phyloP scores from a whole-genome alignment of 2,329 filamentous ascomycete genomes.

The Coniochaeta ligniaria region DNA sequence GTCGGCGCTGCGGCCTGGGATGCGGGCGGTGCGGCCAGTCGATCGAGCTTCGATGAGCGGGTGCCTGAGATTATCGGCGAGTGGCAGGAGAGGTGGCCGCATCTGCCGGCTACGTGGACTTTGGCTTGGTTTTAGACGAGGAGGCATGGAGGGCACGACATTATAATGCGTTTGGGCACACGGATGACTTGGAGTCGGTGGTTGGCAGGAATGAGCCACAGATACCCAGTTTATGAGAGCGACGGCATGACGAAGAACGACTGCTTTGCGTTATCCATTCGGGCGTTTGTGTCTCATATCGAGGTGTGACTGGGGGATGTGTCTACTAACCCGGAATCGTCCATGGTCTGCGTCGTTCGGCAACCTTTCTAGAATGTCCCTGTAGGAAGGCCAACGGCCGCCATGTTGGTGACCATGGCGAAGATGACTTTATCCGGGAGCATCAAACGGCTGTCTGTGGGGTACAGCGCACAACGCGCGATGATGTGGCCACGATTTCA shows the following conservation, averaged over 20 bases:
- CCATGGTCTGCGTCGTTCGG: not conserved
- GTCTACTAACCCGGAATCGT: not conserved
- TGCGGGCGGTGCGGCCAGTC: slow-evolving; percentile 55
- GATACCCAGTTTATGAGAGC: not conserved
- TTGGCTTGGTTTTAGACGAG: slow-evolving; percentile 74
- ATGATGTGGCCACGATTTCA: not conserved
- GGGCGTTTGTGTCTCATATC: not conserved
- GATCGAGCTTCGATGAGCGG: slow-evolving; percentile 80
- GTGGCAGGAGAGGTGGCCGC: slow-evolving; percentile 95
- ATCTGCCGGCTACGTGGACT: slow-evolving; percentile 87
- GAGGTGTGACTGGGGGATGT: not conserved
- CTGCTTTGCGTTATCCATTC: not conserved
- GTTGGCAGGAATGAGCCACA: not conserved
- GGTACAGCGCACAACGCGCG: not conserved
- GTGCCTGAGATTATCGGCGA: slow-evolving; percentile 86
- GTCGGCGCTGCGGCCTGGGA: slow-evolving; percentile 63
- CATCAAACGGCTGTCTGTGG: not conserved
- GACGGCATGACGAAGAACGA: not conserved
- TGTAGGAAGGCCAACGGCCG: not conserved
- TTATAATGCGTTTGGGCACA: not conserved
- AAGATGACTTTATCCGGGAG: not conserved
- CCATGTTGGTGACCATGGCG: not conserved
- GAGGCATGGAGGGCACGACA: not conserved
- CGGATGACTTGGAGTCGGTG: not conserved
- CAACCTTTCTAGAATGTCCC: not conserved